Percentiles rank a stretch among this genome's conserved stretches.
phyloP scores from a whole-genome alignment of 768 basidiomycete species.

The Boletus sp. region DNA sequence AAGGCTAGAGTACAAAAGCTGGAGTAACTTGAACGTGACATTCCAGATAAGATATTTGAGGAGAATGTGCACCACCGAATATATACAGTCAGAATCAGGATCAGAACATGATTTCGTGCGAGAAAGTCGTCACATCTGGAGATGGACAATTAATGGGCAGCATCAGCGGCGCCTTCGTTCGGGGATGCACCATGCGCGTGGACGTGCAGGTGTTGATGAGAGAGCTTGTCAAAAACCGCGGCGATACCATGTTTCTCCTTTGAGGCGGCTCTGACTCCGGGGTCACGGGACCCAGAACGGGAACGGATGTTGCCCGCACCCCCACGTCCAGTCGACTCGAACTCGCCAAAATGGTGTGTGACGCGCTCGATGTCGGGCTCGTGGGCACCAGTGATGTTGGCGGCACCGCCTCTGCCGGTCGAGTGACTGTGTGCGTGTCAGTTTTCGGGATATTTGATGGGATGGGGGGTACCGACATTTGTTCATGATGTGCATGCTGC shows the following conservation, averaged over 20 bases:
- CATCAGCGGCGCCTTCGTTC: not conserved
- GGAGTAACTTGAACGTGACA: not conserved
- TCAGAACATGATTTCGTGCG: not conserved
- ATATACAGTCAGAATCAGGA: not conserved
- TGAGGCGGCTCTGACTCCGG: constrained; percentile 20
- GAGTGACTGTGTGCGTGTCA: constrained; percentile 48
- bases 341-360: constrained; percentile 24
- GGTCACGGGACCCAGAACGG: constrained; percentile 34
- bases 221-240: constrained; percentile 29
- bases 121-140: not conserved
- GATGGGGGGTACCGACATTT: constrained; percentile 37
- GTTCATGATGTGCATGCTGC: constrained; percentile 30
- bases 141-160: not conserved
- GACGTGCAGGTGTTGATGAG: constrained; percentile 18
- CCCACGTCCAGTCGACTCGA: constrained; percentile 52
- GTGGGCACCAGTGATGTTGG: constrained; percentile 47
- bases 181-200: not conserved
- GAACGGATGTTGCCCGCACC: constrained; percentile 58
- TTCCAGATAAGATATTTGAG: not conserved
- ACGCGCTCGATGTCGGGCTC: constrained; percentile 39
- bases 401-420: constrained; percentile 65
- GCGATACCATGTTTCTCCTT: constrained; percentile 32
- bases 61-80: not conserved
- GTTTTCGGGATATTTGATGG: not conserved
- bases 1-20: not conserved